Conservation (phyloP, 257 asterid species). For the Linderniella brevidens region DNA sequence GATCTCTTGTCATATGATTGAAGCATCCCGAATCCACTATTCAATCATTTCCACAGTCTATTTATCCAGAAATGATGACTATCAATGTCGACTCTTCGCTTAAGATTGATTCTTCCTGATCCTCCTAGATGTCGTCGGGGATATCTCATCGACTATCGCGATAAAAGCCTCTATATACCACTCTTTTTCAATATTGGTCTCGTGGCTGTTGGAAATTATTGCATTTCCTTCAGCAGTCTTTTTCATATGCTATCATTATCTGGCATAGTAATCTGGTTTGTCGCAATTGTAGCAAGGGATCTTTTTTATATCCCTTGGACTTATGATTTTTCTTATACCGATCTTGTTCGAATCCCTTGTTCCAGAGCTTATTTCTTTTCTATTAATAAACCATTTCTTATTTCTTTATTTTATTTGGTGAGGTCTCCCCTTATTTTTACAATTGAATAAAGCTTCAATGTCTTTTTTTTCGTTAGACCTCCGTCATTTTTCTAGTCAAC, state of each 20-base stretch:
- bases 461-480: neutral
- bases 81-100: no score
- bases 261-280: neutral
- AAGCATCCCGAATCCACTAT: slow-evolving; percentile 10
- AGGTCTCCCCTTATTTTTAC: slow-evolving; percentile 5
- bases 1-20: slow-evolving; percentile 9
- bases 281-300: no score
- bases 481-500: neutral
- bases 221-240: slow-evolving; percentile 3
- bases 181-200: slow-evolving; percentile 5
- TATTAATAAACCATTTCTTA: slow-evolving; percentile 1
- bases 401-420: neutral
- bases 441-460: neutral
- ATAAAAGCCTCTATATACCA: slow-evolving; percentile 9
- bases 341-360: no score
- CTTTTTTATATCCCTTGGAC: no score
- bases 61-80: no score
- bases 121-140: no score
- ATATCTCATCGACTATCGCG: neutral
- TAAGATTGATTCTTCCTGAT: no score
- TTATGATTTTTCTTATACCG: no score
- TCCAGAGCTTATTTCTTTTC: slow-evolving; percentile 1
- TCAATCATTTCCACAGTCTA: slow-evolving; percentile 1
- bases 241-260: slow-evolving; percentile 3
- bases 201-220: slow-evolving; percentile 5